Conservation (phyloP, 768 basidiomycete genomes). For the Boletus insuetus region DNA sequence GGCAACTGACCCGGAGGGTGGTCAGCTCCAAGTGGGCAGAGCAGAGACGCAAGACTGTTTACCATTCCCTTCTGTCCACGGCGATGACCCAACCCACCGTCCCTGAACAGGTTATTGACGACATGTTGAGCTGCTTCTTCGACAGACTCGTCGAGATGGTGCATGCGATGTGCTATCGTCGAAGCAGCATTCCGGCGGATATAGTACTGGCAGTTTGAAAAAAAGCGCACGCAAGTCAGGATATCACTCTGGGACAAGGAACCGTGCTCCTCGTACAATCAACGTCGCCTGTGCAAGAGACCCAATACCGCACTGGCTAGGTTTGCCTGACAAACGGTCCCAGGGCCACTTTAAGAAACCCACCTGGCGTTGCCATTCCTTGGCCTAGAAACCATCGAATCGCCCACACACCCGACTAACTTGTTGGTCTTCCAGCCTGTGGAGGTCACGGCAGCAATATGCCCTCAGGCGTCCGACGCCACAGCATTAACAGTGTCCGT, state of each 20-base stretch:
- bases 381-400: conserved; percentile 82
- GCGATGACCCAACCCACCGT: conserved; percentile 74
- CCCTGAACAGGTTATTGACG: conserved; percentile 53
- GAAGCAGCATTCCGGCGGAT: conserved; percentile 68
- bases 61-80: conserved; percentile 71
- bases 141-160: conserved; percentile 56
- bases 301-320: conserved; percentile 51
- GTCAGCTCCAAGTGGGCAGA: conserved; percentile 9
- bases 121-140: conserved; percentile 51
- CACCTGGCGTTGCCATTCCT: conserved; percentile 57
- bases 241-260: neutral
- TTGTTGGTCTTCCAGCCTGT: conserved; percentile 89
- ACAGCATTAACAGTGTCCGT: conserved; percentile 85
- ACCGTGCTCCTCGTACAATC: conserved; percentile 49
- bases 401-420: conserved; percentile 77
- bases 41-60: neutral
- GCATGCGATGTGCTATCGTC: conserved; percentile 65
- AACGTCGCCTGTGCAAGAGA: conserved; percentile 86
- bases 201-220: conserved; percentile 53
- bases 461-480: conserved; percentile 70
- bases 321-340: conserved; percentile 38
- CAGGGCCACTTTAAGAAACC: conserved; percentile 36
- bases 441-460: conserved; percentile 70
- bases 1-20: conserved; percentile 44
- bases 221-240: neutral